A percentile compares a stretch with the other conserved stretches of the same genome.
Conservation (phyloP, 805 yeast genomes). For the Torulaspora microellipsoides region DNA sequence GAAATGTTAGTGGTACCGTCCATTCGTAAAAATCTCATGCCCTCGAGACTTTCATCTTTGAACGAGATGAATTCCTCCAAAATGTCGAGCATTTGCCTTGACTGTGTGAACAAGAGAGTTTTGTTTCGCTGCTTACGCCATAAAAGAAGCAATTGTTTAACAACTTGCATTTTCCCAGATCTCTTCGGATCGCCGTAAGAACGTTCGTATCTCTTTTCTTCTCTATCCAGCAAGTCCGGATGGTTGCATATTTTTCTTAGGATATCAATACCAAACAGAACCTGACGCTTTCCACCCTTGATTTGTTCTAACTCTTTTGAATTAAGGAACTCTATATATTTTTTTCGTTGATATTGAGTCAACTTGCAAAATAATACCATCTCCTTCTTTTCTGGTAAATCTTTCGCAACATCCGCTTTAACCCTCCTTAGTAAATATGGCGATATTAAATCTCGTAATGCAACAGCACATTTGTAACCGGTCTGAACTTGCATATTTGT, state of each 20-base stretch:
- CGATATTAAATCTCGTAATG: slow-evolving; percentile 78
- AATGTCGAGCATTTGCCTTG: slow-evolving; percentile 89
- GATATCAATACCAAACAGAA: slow-evolving; percentile 84
- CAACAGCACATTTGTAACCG: slow-evolving; percentile 93
- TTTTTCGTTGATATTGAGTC: slow-evolving; percentile 67
- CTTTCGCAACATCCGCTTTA: slow-evolving; percentile 92
- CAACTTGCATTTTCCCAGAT: slow-evolving; percentile 91
- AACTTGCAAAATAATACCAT: slow-evolving; percentile 89
- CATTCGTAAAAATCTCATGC: slow-evolving; percentile 69
- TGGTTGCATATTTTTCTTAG: slow-evolving; percentile 92
- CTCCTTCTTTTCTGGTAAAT: slow-evolving; percentile 87
- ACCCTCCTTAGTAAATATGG: slow-evolving; percentile 85
- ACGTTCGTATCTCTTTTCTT: slow-evolving; percentile 27
- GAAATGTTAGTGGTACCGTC: slow-evolving; percentile 88
- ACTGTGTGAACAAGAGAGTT: slow-evolving; percentile 83
- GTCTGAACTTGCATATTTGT: slow-evolving; percentile 93
- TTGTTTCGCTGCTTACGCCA: slow-evolving; percentile 80
- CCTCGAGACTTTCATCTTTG: slow-evolving; percentile 34
- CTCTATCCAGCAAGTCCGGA: slow-evolving; percentile 71
- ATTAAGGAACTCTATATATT: slow-evolving; percentile 68
- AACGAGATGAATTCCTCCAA: slow-evolving; percentile 59
- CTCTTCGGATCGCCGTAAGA: slow-evolving; percentile 53
- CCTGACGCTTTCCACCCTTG: slow-evolving; percentile 69
- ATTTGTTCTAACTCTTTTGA: slow-evolving; percentile 74
- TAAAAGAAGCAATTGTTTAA: slow-evolving; percentile 62